Evolutionary conservation across 495 filamentous ascomycete species (phyloP).

Genomic region (Penicillium psychrofluorescens): DNA sequence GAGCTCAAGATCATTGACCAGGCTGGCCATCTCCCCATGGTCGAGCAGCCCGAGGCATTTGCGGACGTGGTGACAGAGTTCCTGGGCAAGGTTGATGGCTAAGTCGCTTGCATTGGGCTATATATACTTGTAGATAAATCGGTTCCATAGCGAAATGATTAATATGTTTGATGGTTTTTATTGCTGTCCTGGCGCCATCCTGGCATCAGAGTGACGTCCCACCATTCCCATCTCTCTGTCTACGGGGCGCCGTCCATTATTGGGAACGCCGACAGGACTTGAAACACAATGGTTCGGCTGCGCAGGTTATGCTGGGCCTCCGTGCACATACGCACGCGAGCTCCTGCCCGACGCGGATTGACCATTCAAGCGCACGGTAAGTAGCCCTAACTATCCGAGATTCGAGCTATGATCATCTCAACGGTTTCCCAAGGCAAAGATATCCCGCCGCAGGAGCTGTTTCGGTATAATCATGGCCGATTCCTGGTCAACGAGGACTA

Average conservation of each 20-base stretch:
- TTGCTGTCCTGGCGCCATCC: neutral
- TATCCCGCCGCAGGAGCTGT: slow-evolving; percentile 6
- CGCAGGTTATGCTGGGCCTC: neutral
- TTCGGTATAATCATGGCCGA: slow-evolving; percentile 18
- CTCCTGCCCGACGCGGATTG: neutral
- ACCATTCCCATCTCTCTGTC: neutral
- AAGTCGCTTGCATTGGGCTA: neutral
- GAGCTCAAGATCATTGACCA: slow-evolving; percentile 53
- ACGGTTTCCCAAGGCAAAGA: neutral
- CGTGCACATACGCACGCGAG: no score
- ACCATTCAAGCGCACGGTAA: neutral
- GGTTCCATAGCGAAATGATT: slow-evolving; percentile 1
- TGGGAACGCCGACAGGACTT: neutral
- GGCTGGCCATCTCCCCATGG: slow-evolving; percentile 79
- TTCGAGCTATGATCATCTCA: neutral
- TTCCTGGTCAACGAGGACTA: slow-evolving; percentile 21
- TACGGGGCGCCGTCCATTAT: no score
- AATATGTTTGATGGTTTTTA: neutral
- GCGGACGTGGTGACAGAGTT: slow-evolving; percentile 52
- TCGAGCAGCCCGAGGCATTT: slow-evolving; percentile 62
- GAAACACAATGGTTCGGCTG: neutral
- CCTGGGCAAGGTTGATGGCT: slow-evolving; percentile 29
- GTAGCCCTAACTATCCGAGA: neutral
- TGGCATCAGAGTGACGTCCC: neutral
- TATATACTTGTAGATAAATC: neutral